A percentile compares a stretch with the other conserved stretches of the same genome.
Conservation (phyloP, 495 filamentous ascomycete species). For the Gamarada debralockiae region DNA sequence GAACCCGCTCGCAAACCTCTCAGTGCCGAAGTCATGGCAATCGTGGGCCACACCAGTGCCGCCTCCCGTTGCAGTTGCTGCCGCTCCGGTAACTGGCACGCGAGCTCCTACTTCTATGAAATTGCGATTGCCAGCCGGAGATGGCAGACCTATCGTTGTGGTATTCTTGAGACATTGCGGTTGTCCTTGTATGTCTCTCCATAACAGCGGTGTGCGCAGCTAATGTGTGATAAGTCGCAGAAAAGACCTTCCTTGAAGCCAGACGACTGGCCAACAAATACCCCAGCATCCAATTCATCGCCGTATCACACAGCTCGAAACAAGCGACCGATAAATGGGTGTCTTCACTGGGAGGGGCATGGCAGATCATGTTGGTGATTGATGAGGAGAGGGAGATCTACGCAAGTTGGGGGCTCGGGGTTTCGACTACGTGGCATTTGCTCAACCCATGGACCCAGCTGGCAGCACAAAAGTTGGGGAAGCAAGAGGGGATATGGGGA, state of each 20-base stretch:
- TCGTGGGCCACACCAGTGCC: slow-evolving; percentile 42
- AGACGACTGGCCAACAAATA: slow-evolving; percentile 41
- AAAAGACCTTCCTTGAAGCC: slow-evolving; percentile 52
- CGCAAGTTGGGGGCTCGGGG: slow-evolving; percentile 52
- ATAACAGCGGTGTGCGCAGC: neutral
- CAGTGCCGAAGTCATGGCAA: slow-evolving; percentile 39
- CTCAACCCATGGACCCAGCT: slow-evolving; percentile 42
- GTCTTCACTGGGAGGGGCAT: slow-evolving; percentile 45
- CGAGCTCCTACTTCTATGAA: slow-evolving; percentile 43
- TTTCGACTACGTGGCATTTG: slow-evolving; percentile 49
- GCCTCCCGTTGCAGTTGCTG: slow-evolving; percentile 39
- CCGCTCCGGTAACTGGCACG: slow-evolving; percentile 38
- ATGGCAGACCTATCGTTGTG: slow-evolving; percentile 44
- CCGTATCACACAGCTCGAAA: slow-evolving; percentile 51
- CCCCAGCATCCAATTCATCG: slow-evolving; percentile 47
- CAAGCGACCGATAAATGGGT: slow-evolving; percentile 52
- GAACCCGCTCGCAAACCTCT: slow-evolving; percentile 20
- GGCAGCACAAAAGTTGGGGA: slow-evolving; percentile 41
- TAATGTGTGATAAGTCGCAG: slow-evolving; percentile 39
- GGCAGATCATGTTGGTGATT: slow-evolving; percentile 47
- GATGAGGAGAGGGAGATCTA: slow-evolving; percentile 51
- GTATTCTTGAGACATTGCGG: slow-evolving; percentile 59
- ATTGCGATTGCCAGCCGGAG: slow-evolving; percentile 36
- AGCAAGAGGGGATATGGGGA: slow-evolving; percentile 52
- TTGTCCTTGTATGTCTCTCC: slow-evolving; percentile 47